Conservation (phyloP, 1,284 basidiomycete genomes). For the Phellinidium pouzarii region DNA sequence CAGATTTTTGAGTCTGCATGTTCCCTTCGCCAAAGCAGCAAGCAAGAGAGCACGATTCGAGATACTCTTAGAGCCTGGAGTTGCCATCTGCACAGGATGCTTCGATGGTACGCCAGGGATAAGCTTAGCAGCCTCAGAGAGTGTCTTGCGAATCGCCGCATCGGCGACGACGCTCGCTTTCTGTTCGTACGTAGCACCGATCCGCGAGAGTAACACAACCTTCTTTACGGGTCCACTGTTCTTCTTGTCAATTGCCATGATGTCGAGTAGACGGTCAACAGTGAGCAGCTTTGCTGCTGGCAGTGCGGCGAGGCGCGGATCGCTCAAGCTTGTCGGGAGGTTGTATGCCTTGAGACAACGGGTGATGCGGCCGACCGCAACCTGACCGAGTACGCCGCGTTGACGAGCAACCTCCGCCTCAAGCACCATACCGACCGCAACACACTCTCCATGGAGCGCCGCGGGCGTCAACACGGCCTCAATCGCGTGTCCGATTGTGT, state of each 20-base stretch:
- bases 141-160: constrained; percentile 70
- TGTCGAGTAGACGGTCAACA: constrained; percentile 82
- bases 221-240: constrained; percentile 90
- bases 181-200: constrained; percentile 90
- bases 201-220: constrained; percentile 85
- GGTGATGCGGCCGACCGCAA: constrained; percentile 81
- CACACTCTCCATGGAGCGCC: constrained; percentile 91
- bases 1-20: constrained; percentile 84
- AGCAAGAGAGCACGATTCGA: constrained; percentile 94
- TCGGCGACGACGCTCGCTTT: constrained; percentile 86
- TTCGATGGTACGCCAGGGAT: constrained; percentile 60
- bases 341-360: constrained; percentile 83
- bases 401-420: constrained; percentile 90
- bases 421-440: constrained; percentile 89
- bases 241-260: constrained; percentile 97
- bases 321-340: constrained; percentile 74
- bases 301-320: constrained; percentile 68
- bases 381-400: constrained; percentile 80
- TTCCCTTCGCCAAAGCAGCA: constrained; percentile 86
- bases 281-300: constrained; percentile 69
- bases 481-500: constrained; percentile 94
- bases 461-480: constrained; percentile 89
- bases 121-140: constrained; percentile 74
- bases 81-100: constrained; percentile 77
- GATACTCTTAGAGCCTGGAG: constrained; percentile 95